Conservation (phyloP, 306 rosid genomes). For the Glycine soja region DNA sequence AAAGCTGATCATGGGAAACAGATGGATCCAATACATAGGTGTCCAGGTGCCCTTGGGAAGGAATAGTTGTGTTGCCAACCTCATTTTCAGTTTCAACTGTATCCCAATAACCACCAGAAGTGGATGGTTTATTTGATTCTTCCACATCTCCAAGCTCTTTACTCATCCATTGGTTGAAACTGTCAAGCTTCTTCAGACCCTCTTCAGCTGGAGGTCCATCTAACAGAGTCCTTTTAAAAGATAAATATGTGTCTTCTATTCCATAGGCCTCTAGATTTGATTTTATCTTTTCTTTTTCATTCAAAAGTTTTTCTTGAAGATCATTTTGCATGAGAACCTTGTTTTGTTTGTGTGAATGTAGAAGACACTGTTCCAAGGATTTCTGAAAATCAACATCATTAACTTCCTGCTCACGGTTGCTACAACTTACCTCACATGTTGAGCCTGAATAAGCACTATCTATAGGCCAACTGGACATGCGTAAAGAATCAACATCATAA, state of each 20-base stretch:
- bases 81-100: slow-evolving; percentile 67
- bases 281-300: slow-evolving; percentile 49
- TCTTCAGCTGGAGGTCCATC: slow-evolving; percentile 57
- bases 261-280: slow-evolving; percentile 58
- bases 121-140: slow-evolving; percentile 66
- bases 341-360: slow-evolving; percentile 45
- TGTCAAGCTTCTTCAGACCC: slow-evolving; percentile 77
- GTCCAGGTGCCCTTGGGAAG: slow-evolving; percentile 64
- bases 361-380: slow-evolving; percentile 42
- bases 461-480: slow-evolving; percentile 50
- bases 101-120: slow-evolving; percentile 70
- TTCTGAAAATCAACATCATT: slow-evolving; percentile 51
- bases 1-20: slow-evolving; percentile 81
- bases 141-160: slow-evolving; percentile 81
- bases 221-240: slow-evolving; percentile 53
- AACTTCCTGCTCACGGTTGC: slow-evolving; percentile 50
- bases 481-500: slow-evolving; percentile 48
- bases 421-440: slow-evolving; percentile 46
- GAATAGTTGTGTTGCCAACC: slow-evolving; percentile 56
- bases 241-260: slow-evolving; percentile 46
- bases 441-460: slow-evolving; percentile 50
- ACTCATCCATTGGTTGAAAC: slow-evolving; percentile 88
- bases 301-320: slow-evolving; percentile 48
- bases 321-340: slow-evolving; percentile 46
- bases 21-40: slow-evolving; percentile 72